Percentiles rank a stretch among this genome's conserved stretches.
phyloP scores from a whole-genome alignment of 176 grass and related monocot genomes.

The Puccinellia tenuiflora region DNA sequence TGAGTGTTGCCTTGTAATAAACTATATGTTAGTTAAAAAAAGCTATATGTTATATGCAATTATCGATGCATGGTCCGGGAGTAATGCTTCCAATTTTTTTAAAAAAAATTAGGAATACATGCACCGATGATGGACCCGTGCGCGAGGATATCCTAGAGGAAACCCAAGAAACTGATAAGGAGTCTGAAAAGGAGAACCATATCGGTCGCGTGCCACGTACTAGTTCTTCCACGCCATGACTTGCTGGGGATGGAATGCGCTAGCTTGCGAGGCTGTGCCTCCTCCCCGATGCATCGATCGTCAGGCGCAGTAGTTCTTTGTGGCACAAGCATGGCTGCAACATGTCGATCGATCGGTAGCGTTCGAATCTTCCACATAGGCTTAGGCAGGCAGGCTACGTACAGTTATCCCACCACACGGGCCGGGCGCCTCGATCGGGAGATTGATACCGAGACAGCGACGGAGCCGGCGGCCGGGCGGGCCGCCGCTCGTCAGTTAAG shows the following conservation, averaged over 20 bases:
- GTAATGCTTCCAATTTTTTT: no score
- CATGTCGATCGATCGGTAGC: neutral
- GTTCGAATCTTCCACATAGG: slow-evolving; percentile 39
- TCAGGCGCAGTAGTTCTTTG: neutral
- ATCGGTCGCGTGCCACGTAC: neutral
- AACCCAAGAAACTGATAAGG: no score
- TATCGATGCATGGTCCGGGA: no score
- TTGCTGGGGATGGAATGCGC: neutral
- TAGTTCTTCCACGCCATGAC: neutral
- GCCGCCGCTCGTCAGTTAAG: neutral
- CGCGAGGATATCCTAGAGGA: no score
- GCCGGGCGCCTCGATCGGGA: neutral
- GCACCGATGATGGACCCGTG: no score
- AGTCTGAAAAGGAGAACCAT: no score
- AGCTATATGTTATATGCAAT: no score
- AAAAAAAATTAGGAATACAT: no score
- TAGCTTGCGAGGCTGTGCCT: slow-evolving; percentile 27
- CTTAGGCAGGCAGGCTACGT: neutral
- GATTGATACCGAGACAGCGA: slow-evolving; percentile 17
- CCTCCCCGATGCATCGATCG: neutral
- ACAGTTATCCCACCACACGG: neutral
- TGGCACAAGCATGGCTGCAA: slow-evolving; percentile 31
- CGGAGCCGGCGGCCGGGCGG: neutral
- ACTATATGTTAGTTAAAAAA: no score
- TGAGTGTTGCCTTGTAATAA: no score